These are phyloP conservation scores for Tilletia indica DNA, from an alignment of 1,284 basidiomycete genomes.

Conservation along the genomic window DNA sequence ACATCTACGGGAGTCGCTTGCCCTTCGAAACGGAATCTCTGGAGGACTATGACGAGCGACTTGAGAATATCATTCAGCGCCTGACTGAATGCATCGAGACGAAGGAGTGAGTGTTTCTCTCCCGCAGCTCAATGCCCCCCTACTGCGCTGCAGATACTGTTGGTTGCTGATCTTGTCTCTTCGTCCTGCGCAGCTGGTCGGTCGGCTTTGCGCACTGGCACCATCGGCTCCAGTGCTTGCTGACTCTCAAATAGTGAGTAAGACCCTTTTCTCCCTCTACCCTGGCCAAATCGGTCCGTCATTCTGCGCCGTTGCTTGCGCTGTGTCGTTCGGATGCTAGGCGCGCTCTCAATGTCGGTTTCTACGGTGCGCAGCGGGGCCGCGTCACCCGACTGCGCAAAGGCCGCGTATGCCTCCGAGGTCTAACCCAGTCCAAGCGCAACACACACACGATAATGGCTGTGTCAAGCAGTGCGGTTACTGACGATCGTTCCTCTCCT, in stretches of 20 bases:
- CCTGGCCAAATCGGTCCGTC: no score
- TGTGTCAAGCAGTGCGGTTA: not conserved
- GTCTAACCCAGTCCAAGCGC: not conserved
- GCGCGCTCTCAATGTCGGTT: no score
- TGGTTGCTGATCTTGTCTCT: not conserved
- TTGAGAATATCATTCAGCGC: constrained; percentile 73
- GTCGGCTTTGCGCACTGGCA: constrained; percentile 63
- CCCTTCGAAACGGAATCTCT: constrained; percentile 81
- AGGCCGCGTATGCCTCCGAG: not conserved
- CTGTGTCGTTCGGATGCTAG: no score
- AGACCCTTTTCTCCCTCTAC: no score
- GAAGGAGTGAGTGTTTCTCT: constrained; percentile 64
- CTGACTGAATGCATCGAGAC: constrained; percentile 76
- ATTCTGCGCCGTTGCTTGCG: no score
- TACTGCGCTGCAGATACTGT: no score
- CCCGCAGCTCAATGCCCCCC: not conserved
- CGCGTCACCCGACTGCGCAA: constrained; percentile 1
- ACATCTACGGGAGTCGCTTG: constrained; percentile 53
- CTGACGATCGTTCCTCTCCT: not conserved
- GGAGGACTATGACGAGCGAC: constrained; percentile 73
- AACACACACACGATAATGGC: not conserved
- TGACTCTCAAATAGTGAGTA: constrained; percentile 54
- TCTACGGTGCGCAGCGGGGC: no score
- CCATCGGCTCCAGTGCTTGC: constrained; percentile 50
- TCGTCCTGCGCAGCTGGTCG: constrained; percentile 31